phyloP scores from a whole-genome alignment of 768 basidiomycete genomes.

The Psilocybe cubensis region DNA sequence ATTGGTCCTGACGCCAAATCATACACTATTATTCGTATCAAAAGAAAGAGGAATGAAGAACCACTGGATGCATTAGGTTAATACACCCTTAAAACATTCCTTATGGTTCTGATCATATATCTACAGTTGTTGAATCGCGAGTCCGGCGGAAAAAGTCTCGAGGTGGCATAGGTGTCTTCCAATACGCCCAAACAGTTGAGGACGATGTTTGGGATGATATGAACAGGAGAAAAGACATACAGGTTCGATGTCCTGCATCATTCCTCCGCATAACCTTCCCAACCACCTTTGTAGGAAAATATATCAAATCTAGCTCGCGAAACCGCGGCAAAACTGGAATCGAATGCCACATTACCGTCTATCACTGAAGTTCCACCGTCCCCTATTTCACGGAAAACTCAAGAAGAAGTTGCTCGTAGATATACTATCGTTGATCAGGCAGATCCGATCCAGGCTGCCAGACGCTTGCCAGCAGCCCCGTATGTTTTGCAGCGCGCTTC shows the following conservation, averaged over 20 bases:
- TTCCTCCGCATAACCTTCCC: neutral
- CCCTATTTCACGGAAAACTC: conserved; percentile 12
- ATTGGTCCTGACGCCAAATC: conserved; percentile 28
- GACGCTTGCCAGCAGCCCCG: conserved; percentile 43
- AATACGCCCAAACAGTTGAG: conserved; percentile 83
- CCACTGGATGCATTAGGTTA: conserved; percentile 81
- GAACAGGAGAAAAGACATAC: conserved; percentile 56
- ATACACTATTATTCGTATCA: conserved; percentile 80
- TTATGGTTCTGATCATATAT: conserved; percentile 3
- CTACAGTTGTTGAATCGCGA: conserved; percentile 64
- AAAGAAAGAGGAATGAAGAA: conserved; percentile 82
- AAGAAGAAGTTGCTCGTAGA: conserved; percentile 45
- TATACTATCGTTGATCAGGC: conserved; percentile 54
- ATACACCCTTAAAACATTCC: conserved; percentile 15
- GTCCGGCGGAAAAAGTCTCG: conserved; percentile 65
- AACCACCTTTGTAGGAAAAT: conserved; percentile 47
- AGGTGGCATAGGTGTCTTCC: conserved; percentile 63
- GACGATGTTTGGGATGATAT: conserved; percentile 68
- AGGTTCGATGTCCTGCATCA: conserved; percentile 44
- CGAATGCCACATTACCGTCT: conserved; percentile 16
- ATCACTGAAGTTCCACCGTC: conserved; percentile 8
- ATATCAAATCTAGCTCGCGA: conserved; percentile 57
- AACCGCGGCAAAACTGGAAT: conserved; percentile 25
- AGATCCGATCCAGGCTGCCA: conserved; percentile 24
- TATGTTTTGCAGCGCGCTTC: conserved; percentile 20